Evolutionary conservation across 2,329 filamentous ascomycete genomes (phyloP).

Genomic region (Ramularia collo-cygni): DNA sequence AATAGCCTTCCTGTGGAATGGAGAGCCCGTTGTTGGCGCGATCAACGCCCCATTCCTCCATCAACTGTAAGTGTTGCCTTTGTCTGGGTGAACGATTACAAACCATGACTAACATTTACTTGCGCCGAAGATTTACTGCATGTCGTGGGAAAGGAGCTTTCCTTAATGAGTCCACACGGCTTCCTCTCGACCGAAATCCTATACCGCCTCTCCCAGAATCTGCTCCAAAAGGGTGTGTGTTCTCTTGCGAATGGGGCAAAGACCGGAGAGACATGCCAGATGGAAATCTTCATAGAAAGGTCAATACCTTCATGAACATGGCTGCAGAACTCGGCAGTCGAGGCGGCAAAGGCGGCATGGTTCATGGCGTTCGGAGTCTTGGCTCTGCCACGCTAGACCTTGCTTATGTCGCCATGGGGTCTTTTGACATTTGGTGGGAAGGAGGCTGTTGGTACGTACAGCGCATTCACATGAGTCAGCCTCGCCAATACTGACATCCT

Average conservation of each 20-base stretch:
- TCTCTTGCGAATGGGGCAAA: conserved; percentile 75
- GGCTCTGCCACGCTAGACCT: conserved; percentile 68
- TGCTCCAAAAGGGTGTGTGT: conserved; percentile 63
- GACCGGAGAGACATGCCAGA: conserved; percentile 60
- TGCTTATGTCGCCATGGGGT: conserved; percentile 65
- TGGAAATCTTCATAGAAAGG: conserved; percentile 64
- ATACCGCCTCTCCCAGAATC: conserved; percentile 55
- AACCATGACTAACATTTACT: conserved; percentile 4
- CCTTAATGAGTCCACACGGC: conserved; percentile 56
- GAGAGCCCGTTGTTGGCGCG: conserved; percentile 59
- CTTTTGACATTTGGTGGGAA: conserved; percentile 78
- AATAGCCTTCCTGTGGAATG: conserved; percentile 59
- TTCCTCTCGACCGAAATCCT: conserved; percentile 59
- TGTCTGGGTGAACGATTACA: not conserved
- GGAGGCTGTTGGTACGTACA: conserved; percentile 45
- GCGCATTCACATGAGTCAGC: not conserved
- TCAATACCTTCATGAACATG: conserved; percentile 70
- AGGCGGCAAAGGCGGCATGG: conserved; percentile 66
- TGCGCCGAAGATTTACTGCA: conserved; percentile 58
- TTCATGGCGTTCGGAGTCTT: conserved; percentile 66
- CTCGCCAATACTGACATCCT: not conserved
- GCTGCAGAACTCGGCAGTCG: conserved; percentile 58
- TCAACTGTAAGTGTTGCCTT: conserved; percentile 14
- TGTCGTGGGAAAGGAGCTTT: conserved; percentile 61
- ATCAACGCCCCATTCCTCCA: conserved; percentile 63